phyloP scores from a whole-genome alignment of 2,329 filamentous ascomycete genomes.

The Talaromyces sp. region DNA sequence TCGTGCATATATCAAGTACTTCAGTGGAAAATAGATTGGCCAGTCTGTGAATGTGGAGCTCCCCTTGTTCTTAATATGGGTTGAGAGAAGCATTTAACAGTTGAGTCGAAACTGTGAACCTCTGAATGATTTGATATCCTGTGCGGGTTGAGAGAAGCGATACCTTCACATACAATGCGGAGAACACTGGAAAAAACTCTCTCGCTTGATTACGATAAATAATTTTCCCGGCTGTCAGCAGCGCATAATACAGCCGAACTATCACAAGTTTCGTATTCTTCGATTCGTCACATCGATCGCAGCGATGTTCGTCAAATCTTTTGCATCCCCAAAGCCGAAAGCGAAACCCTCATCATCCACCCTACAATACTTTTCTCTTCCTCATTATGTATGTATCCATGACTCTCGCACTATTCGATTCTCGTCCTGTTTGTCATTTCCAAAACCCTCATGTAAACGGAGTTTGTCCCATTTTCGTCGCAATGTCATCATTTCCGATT shows the following conservation, averaged over 20 bases:
- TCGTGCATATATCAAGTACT: neutral
- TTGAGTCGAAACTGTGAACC: neutral
- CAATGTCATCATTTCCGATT: neutral
- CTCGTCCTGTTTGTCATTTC: neutral
- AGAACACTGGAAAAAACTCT: neutral
- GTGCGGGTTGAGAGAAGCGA: neutral
- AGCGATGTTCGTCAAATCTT: neutral
- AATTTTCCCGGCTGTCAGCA: neutral
- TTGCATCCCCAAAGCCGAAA: neutral
- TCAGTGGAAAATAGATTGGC: neutral
- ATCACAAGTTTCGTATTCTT: neutral
- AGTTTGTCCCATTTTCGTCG: neutral
- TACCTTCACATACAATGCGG: neutral
- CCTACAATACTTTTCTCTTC: neutral
- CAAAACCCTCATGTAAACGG: neutral
- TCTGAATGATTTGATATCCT: neutral
- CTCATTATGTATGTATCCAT: neutral
- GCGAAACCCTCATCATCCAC: neutral
- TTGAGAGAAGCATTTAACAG: constrained; percentile 1
- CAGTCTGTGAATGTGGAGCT: neutral
- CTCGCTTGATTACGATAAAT: neutral
- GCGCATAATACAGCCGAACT: neutral
- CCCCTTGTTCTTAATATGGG: neutral
- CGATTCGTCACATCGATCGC: neutral
- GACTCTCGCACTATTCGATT: neutral